Evolutionary conservation across 495 filamentous ascomycete genomes (phyloP).

Genomic region (Glonium stellatum): DNA sequence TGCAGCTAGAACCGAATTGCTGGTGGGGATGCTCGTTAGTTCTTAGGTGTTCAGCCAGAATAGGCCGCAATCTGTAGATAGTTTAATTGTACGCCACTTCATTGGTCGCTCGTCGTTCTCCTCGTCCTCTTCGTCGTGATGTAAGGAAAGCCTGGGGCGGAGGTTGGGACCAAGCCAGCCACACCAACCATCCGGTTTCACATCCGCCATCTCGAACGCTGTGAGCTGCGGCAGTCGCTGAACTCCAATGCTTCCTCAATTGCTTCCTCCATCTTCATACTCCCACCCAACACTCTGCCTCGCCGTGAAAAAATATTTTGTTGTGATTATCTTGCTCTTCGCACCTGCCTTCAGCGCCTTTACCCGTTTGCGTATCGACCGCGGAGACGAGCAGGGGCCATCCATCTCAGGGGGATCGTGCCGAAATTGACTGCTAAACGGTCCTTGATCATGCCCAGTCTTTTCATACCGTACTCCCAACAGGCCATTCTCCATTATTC

Average conservation of each 20-base stretch:
- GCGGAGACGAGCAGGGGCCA: background rate
- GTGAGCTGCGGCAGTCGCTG: conserved; percentile 8
- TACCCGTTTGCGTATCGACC: background rate
- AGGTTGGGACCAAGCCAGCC: conserved; percentile 15
- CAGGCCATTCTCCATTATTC: conserved; percentile 12
- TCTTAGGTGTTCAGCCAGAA: background rate
- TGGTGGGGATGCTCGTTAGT: background rate
- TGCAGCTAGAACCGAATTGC: background rate
- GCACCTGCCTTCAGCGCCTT: background rate
- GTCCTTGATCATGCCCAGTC: background rate
- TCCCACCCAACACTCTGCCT: background rate
- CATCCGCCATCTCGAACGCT: conserved; percentile 17
- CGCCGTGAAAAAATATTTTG: background rate
- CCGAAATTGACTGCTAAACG: background rate
- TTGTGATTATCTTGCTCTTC: background rate
- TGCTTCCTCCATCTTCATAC: conserved; percentile 2
- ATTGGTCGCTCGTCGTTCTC: background rate
- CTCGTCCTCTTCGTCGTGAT: background rate
- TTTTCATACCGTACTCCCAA: conserved; percentile 5
- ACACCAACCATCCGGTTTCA: conserved; percentile 27
- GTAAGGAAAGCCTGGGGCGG: background rate
- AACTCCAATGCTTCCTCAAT: conserved; percentile 1
- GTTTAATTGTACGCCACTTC: background rate
- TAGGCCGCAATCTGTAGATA: background rate
- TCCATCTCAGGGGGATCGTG: background rate